Evolutionary conservation across 2,329 filamentous ascomycete genomes (phyloP), one percentile per base, ranked within the genome.

Genomic region (Xylaria sp.): DNA sequence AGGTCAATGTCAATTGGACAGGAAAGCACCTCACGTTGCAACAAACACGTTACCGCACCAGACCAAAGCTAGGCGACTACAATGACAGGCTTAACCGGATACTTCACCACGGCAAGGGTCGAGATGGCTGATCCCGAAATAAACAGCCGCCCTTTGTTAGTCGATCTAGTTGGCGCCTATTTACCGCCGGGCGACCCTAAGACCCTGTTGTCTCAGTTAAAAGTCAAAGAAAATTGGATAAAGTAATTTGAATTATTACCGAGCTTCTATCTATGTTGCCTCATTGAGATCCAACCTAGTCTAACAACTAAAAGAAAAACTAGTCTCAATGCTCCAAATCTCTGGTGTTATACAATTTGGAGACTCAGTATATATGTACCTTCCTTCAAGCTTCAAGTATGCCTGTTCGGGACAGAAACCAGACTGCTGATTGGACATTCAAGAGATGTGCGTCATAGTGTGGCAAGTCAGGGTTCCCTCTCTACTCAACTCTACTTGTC

Each of bases 351-450:
- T 28, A 57, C 37, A 9, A 23, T 18, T 13, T 44, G 5, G 2
- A 7, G 41, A 13, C 18, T 7, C 13, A 44, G 41, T 44, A 44
- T 13, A 10, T 44, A 18, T 3, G 41, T 46, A 46, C 41, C 41
- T 39, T 2, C n/a, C 31, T 39, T n/a, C 25, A 31, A 31, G 15
- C 28, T 39, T 58, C 23, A 31, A 31, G 37, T 44, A 74, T 76
- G 72, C 72, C 74, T 70, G 65, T 72, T 76, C 73, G 70, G 51
- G 63, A 72, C 64, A 20, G 72, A 57, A 68, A 58, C 59, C 6
- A 46, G 15, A 25, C 28, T 46, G 65, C 51, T 76, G 75, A 76
- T 76, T 76, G 75, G 75, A 8, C 56, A 10, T 12, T 20, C 10
- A 63, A 18, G n/a, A 37, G 28, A 15, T 15, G 18, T 69, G 69